Evolutionary conservation across 208 protist species (phyloP).

Genomic region (Leishmania arabica): DNA sequence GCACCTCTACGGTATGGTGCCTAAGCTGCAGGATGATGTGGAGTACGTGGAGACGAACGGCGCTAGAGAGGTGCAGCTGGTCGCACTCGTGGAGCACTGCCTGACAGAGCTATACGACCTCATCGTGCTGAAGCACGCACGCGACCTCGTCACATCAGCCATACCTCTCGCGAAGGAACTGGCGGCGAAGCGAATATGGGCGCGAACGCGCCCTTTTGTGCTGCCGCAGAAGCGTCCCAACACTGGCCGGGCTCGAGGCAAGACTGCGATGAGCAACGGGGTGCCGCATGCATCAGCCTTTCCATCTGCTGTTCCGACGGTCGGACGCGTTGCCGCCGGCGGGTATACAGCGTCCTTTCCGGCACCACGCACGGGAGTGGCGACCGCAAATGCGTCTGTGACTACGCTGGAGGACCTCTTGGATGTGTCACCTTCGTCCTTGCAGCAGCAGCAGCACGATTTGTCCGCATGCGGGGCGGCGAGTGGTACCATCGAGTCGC

Average conservation of each 20-base stretch:
- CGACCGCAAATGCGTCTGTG: background rate
- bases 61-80: slow-evolving; percentile 47
- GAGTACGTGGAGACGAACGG: slow-evolving; percentile 77
- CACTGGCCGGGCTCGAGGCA: slow-evolving; percentile 1
- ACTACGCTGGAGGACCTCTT: slow-evolving; percentile 15
- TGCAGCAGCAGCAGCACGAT: slow-evolving; percentile 7
- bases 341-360: background rate
- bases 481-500: background rate
- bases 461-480: background rate
- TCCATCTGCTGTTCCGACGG: slow-evolving; percentile 1
- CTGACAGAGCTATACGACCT: slow-evolving; percentile 89
- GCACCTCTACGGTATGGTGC: slow-evolving; percentile 54
- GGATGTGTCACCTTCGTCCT: slow-evolving; percentile 2
- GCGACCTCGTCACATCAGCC: slow-evolving; percentile 48
- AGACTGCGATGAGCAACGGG: background rate
- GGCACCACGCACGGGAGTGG: background rate
- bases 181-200: slow-evolving; percentile 63
- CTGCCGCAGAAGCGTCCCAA: slow-evolving; percentile 15
- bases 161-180: slow-evolving; percentile 83
- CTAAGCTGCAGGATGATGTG: slow-evolving; percentile 63
- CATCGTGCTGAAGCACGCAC: slow-evolving; percentile 60
- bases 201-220: slow-evolving; percentile 23
- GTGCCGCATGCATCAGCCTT: background rate
- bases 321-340: background rate
- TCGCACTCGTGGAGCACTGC: slow-evolving; percentile 76